Evolutionary conservation across 441 rosid species (phyloP).

Genomic region (Capsella rubella): DNA sequence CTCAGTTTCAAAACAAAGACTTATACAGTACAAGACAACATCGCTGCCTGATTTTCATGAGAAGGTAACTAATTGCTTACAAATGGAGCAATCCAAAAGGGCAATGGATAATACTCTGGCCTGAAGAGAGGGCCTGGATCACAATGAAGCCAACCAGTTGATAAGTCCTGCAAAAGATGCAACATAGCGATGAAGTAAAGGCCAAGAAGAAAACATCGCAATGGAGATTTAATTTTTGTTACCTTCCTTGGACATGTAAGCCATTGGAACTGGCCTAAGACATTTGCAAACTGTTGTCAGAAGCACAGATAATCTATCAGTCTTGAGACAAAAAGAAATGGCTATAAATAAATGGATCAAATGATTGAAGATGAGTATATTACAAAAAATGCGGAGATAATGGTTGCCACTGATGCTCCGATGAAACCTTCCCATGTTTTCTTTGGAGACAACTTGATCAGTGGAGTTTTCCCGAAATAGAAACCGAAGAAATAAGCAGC

Average conservation of each 20-base stretch:
- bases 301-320: slow-evolving; percentile 11
- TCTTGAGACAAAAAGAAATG: slow-evolving; percentile 4
- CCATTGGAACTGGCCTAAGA: slow-evolving; percentile 78
- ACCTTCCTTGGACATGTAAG: slow-evolving; percentile 94
- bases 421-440: slow-evolving; percentile 94
- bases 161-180: slow-evolving; percentile 64
- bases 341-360: neutral
- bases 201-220: neutral
- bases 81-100: slow-evolving; percentile 61
- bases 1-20: slow-evolving; percentile 12
- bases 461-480: slow-evolving; percentile 81
- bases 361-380: slow-evolving; percentile 36
- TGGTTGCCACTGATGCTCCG: slow-evolving; percentile 80
- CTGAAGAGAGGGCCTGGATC: slow-evolving; percentile 79
- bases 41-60: neutral
- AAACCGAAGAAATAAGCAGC: slow-evolving; percentile 81
- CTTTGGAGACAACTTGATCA: slow-evolving; percentile 87
- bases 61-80: slow-evolving; percentile 36
- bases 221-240: slow-evolving; percentile 7
- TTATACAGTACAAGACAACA: slow-evolving; percentile 9
- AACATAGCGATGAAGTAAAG: neutral
- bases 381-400: slow-evolving; percentile 74
- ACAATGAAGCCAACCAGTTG: slow-evolving; percentile 85
- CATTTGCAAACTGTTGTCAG: slow-evolving; percentile 69
- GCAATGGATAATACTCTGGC: slow-evolving; percentile 60